These are phyloP conservation scores for Salix purpurea DNA, from an alignment of 345 rosid genomes.

Conservation along the genomic window DNA sequence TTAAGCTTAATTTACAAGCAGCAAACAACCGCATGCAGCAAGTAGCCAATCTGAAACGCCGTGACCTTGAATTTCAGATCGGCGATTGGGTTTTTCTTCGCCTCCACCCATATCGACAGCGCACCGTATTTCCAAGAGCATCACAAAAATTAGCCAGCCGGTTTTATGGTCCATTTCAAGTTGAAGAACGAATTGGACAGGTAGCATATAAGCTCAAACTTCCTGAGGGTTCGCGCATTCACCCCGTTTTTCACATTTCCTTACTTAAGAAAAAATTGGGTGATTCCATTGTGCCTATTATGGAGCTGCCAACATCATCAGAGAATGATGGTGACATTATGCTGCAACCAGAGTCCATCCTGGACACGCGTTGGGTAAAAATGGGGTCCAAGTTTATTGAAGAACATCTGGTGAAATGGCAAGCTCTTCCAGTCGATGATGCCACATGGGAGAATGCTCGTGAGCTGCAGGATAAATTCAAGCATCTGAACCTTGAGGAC, in stretches of 20 bases:
- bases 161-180: background rate
- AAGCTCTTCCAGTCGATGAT: background rate
- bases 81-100: background rate
- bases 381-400: no score
- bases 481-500: background rate
- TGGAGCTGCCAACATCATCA: background rate
- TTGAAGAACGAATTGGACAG: background rate
- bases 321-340: no score
- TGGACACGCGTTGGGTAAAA: no score
- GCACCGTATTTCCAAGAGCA: background rate
- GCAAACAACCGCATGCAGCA: no score
- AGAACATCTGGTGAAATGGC: background rate
- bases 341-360: background rate
- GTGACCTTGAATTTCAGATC: background rate
- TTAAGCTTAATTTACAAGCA: background rate
- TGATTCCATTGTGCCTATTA: background rate
- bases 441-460: background rate
- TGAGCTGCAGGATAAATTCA: background rate
- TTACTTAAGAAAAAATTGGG: background rate
- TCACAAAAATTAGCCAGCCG: background rate
- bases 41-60: background rate
- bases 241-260: background rate
- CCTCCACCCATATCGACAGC: background rate
- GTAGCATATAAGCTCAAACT: background rate
- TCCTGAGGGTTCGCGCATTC: background rate